These are phyloP conservation scores for Suillus discolor DNA, from an alignment of 768 basidiomycete genomes.

Conservation along the genomic window DNA sequence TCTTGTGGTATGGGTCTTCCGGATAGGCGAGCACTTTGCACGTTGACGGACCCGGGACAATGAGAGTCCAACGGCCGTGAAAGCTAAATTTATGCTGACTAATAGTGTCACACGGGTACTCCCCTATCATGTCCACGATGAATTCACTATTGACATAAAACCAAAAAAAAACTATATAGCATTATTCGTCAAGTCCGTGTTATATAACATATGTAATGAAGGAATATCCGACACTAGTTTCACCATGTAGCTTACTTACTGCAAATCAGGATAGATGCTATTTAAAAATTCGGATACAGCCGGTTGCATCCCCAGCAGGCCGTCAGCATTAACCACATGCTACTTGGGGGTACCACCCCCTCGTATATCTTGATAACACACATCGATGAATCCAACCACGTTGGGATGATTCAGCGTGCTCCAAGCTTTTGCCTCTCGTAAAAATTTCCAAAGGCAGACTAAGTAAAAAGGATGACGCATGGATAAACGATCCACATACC, in stretches of 20 bases:
- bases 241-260: not conserved
- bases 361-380: conserved; percentile 19
- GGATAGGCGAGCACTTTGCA: no score
- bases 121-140: no score
- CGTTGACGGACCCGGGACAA: no score
- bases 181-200: no score
- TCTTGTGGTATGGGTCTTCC: no score
- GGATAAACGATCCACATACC: not conserved
- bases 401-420: conserved; percentile 23
- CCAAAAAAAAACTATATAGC: no score
- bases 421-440: conserved; percentile 32
- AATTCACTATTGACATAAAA: no score
- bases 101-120: no score
- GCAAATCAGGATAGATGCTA: not conserved
- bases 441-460: conserved; percentile 23
- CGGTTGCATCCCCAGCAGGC: not conserved
- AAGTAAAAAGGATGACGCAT: not conserved
- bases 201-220: no score
- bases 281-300: not conserved
- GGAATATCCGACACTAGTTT: no score
- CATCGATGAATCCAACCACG: conserved; percentile 28
- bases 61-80: no score
- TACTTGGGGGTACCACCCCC: conserved; percentile 15
- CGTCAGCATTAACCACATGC: not conserved
- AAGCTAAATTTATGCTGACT: no score